phyloP scores from a whole-genome alignment of 805 yeast species.

The Torulaspora franciscae region DNA sequence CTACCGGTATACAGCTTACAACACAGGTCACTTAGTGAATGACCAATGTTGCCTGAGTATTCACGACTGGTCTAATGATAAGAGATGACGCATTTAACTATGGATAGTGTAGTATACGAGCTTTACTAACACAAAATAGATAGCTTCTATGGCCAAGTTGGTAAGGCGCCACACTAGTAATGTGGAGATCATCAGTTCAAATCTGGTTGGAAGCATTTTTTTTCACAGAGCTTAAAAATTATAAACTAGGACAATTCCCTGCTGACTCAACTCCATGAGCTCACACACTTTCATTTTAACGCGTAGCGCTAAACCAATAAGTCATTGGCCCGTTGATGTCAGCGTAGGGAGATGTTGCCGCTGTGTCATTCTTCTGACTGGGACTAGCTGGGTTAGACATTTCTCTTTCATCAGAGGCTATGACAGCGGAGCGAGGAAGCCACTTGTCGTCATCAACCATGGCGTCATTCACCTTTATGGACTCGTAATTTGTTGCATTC shows the following conservation, averaged over 20 bases:
- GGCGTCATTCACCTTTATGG: not conserved
- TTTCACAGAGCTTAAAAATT: constrained; percentile 9
- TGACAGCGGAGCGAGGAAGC: not conserved
- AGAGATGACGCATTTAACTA: too few species aligned
- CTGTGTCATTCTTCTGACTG: not conserved
- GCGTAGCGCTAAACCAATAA: constrained; percentile 6
- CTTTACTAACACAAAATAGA: too few species aligned
- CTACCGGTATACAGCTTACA: too few species aligned
- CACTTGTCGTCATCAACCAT: not conserved
- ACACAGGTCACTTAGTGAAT: too few species aligned
- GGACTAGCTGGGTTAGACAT: not conserved
- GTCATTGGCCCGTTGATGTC: constrained; percentile 1
- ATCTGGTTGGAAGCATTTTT: constrained; percentile 61
- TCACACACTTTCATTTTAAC: not conserved
- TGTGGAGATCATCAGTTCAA: constrained; percentile 82
- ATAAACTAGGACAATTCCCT: not conserved
- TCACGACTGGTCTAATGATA: too few species aligned
- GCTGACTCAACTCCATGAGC: too few species aligned
- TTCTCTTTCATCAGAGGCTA: not conserved
- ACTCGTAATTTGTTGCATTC: not conserved
- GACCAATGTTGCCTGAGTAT: too few species aligned
- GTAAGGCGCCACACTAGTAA: constrained; percentile 89
- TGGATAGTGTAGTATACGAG: too few species aligned
- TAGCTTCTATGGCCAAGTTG: constrained; percentile 60
- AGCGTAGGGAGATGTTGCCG: not conserved